Percentiles rank a stretch among this genome's conserved stretches.
Conservation (phyloP, 2,329 filamentous ascomycete genomes). For the Aspergillus floridensis region DNA sequence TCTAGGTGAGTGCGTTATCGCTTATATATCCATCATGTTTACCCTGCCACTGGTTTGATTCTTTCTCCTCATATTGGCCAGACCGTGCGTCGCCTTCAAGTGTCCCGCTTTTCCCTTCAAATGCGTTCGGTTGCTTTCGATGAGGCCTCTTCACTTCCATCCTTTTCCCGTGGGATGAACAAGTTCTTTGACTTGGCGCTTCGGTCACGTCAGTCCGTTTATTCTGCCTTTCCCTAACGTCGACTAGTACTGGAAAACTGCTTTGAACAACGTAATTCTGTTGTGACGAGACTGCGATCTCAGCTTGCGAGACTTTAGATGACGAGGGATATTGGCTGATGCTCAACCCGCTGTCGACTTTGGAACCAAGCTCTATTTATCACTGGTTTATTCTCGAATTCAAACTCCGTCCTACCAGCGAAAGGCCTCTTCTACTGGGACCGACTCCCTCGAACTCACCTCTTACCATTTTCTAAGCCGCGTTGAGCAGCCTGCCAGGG, state of each 20-base stretch:
- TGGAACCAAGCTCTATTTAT: background rate
- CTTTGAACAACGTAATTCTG: constrained; percentile 5
- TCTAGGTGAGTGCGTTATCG: constrained; percentile 3
- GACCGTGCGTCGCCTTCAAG: constrained; percentile 1
- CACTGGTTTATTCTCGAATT: background rate
- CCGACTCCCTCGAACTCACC: background rate
- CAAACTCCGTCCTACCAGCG: background rate
- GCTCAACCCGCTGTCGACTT: background rate
- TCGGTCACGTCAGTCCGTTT: background rate
- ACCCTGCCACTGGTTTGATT: background rate
- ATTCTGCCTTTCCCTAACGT: constrained; percentile 6
- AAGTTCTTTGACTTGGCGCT: background rate
- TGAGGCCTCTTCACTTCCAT: constrained; percentile 5
- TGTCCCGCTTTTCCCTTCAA: background rate
- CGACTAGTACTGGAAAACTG: constrained; percentile 7
- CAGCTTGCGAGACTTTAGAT: constrained; percentile 10
- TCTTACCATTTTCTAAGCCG: constrained; percentile 3
- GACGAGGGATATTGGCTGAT: constrained; percentile 7
- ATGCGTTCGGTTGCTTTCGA: constrained; percentile 1
- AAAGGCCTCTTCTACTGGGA: background rate
- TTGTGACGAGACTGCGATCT: constrained; percentile 1
- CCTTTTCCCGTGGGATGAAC: constrained; percentile 6
- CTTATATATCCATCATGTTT: constrained; percentile 1
- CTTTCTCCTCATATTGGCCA: constrained; percentile 2
- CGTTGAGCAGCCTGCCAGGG: constrained; percentile 58